These are phyloP conservation scores for Trichomonascaceae sp. DNA, from an alignment of 1,139 yeast genomes.

Conservation along the genomic window DNA sequence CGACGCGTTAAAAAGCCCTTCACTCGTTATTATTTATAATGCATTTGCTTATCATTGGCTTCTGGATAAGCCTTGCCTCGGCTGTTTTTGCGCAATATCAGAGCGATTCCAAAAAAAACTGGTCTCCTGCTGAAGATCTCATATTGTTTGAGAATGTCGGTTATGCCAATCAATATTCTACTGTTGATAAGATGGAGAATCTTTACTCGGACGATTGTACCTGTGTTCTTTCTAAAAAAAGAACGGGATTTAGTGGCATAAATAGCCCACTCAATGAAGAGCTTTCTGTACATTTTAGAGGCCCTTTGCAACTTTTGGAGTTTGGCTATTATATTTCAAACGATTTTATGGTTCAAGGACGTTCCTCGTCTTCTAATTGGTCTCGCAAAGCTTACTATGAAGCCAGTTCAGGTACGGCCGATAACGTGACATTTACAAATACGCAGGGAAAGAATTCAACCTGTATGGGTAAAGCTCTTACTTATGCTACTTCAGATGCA, in stretches of 20 bases:
- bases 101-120: neutral
- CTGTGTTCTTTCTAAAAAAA: slow-evolving; percentile 37
- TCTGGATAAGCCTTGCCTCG: neutral
- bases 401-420: slow-evolving; percentile 47
- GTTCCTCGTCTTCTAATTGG: slow-evolving; percentile 48
- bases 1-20: neutral
- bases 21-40: neutral
- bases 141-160: slow-evolving; percentile 58
- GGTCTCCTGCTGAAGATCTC: slow-evolving; percentile 30
- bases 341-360: slow-evolving; percentile 15
- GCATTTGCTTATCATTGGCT: neutral
- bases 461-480: slow-evolving; percentile 80
- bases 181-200: slow-evolving; percentile 44
- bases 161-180: slow-evolving; percentile 52
- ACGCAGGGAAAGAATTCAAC: slow-evolving; percentile 63
- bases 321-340: slow-evolving; percentile 57
- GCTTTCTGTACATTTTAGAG: slow-evolving; percentile 87
- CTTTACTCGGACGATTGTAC: slow-evolving; percentile 52
- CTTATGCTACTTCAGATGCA: slow-evolving; percentile 74
- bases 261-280: slow-evolving; percentile 84
- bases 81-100: neutral
- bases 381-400: slow-evolving; percentile 65
- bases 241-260: slow-evolving; percentile 57
- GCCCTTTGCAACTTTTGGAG: slow-evolving; percentile 71
- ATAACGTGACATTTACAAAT: slow-evolving; percentile 77